Evolutionary conservation across 1,284 basidiomycete species (phyloP).

Genomic region (Irpex sp.): DNA sequence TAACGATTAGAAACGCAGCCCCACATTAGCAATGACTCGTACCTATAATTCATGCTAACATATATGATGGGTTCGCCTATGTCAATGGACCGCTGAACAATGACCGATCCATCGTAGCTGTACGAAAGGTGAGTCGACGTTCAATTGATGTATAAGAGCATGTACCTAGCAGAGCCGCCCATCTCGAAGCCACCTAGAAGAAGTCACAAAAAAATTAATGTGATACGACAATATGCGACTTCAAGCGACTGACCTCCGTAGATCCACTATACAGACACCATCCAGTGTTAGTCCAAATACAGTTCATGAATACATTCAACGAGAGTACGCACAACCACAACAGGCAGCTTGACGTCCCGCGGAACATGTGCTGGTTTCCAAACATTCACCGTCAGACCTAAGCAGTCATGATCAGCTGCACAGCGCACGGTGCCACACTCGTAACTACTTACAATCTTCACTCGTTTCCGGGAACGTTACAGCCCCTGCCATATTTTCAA

Average conservation of each 20-base stretch:
- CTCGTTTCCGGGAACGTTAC: not conserved
- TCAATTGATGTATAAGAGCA: not conserved
- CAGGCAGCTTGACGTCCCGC: constrained; percentile 53
- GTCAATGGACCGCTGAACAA: constrained; percentile 55
- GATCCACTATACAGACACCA: constrained; percentile 47
- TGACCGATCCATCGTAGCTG: constrained; percentile 26
- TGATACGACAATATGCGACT: not conserved
- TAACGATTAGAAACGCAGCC: too few relatives aligned
- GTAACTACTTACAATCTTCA: constrained; percentile 11
- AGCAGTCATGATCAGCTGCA: not conserved
- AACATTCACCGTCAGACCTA: constrained; percentile 68
- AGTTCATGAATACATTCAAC: not conserved
- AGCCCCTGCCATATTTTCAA: not conserved
- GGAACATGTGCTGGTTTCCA: constrained; percentile 50
- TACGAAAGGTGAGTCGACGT: not conserved
- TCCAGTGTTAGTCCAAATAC: not conserved
- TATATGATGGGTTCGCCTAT: constrained; percentile 31
- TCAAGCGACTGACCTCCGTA: constrained; percentile 47
- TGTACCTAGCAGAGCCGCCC: constrained; percentile 6
- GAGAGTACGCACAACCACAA: constrained; percentile 53
- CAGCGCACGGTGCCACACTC: not conserved
- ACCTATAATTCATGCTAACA: constrained; percentile 36
- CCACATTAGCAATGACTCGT: not conserved
- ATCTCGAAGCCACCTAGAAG: constrained; percentile 10
- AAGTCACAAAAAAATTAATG: not conserved